Conservation (phyloP, 352 stramenopile species). For the Phytophthora chlamydospora region DNA sequence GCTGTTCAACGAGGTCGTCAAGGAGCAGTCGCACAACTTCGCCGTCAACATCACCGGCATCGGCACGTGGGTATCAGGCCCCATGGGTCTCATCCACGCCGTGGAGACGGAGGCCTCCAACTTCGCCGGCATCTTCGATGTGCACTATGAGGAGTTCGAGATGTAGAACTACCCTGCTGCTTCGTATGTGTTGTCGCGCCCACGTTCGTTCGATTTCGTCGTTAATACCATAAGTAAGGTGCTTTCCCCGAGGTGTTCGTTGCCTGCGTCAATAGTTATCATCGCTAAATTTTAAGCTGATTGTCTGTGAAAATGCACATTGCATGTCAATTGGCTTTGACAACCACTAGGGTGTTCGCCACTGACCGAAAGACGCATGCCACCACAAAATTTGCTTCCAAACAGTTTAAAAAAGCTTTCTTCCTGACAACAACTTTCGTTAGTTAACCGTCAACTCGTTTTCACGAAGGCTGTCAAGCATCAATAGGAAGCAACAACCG, state of each 20-base stretch:
- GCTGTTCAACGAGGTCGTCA: constrained; percentile 77
- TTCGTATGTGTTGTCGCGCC: constrained; percentile 37
- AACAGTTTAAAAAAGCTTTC: no score
- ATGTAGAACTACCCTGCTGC: constrained; percentile 63
- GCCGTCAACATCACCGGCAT: constrained; percentile 81
- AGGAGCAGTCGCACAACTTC: constrained; percentile 88
- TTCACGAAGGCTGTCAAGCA: no score
- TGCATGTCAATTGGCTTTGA: no score
- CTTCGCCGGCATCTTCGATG: constrained; percentile 88
- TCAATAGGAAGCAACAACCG: no score
- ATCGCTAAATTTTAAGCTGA: background rate
- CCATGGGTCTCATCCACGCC: constrained; percentile 79
- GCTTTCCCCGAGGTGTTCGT: constrained; percentile 14
- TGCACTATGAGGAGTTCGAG: constrained; percentile 90
- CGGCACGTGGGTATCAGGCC: constrained; percentile 84
- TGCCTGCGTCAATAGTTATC: constrained; percentile 8
- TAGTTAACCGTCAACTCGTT: no score
- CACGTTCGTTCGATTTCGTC: constrained; percentile 25
- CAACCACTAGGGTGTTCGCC: no score
- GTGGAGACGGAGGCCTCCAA: constrained; percentile 75
- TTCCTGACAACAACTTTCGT: no score
- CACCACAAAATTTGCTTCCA: no score
- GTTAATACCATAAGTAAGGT: constrained; percentile 38
- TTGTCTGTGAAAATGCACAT: no score
- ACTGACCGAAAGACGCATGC: no score